Evolutionary conservation across 2,329 filamentous ascomycete genomes (phyloP).

Genomic region (Coleophoma cylindrospora): DNA sequence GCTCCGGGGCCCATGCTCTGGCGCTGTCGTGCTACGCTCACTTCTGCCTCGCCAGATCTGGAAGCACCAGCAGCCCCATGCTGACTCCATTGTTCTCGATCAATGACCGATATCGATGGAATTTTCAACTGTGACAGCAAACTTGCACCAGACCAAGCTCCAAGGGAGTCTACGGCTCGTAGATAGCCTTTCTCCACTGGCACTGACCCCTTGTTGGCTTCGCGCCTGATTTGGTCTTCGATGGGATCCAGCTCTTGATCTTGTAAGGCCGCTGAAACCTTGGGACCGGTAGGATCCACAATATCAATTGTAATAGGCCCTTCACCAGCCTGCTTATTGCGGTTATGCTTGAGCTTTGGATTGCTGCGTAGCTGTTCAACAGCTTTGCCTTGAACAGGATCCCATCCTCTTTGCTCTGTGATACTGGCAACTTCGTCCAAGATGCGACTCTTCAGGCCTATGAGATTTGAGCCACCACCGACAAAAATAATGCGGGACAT

Average conservation of each 20-base stretch:
- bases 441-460: slow-evolving; percentile 74
- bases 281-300: not conserved
- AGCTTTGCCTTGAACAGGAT: slow-evolving; percentile 66
- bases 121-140: slow-evolving; percentile 64
- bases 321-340: slow-evolving; percentile 12
- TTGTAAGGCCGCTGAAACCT: slow-evolving; percentile 19
- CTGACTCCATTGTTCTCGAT: slow-evolving; percentile 66
- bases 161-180: slow-evolving; percentile 63
- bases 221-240: slow-evolving; percentile 48
- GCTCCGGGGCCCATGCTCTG: slow-evolving; percentile 60
- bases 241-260: slow-evolving; percentile 50
- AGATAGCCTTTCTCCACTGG: slow-evolving; percentile 50
- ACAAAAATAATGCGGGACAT: slow-evolving; percentile 87
- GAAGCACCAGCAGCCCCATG: slow-evolving; percentile 61
- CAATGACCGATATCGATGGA: slow-evolving; percentile 63
- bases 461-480: slow-evolving; percentile 72
- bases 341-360: slow-evolving; percentile 21
- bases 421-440: slow-evolving; percentile 68
- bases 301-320: slow-evolving; percentile 13
- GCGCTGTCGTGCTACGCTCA: slow-evolving; percentile 53
- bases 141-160: slow-evolving; percentile 71
- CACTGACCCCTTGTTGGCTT: slow-evolving; percentile 33
- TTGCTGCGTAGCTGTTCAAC: slow-evolving; percentile 46
- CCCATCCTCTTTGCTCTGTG: slow-evolving; percentile 69
- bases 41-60: slow-evolving; percentile 43